Percentiles rank a stretch among this genome's conserved stretches.
Evolutionary conservation across 306 rosid genomes (phyloP).

Genomic region (Malus domestica): ASM211411v1 NC_041791.1:22278501-22279000

Average conservation of each 20-base stretch:
- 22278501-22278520: constrained; percentile 21
- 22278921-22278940: too few relatives aligned
- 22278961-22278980: not conserved
- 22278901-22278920: too few relatives aligned
- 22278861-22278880: not conserved
- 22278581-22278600: constrained; percentile 44
- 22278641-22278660: constrained; percentile 52
- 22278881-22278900: not conserved
- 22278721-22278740: constrained; percentile 48
- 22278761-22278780: constrained; percentile 24
- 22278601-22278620: constrained; percentile 54
- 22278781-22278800: too few relatives aligned
- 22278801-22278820: too few relatives aligned
- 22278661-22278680: constrained; percentile 40
- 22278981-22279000: not conserved
- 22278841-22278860: not conserved
- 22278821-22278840: not conserved
- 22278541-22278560: constrained; percentile 28
- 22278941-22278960: not conserved
- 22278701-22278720: constrained; percentile 17
- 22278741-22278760: constrained; percentile 63
- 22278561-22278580: constrained; percentile 26
- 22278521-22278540: constrained; percentile 1
- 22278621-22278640: constrained; percentile 51
- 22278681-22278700: constrained; percentile 33